Conservation (phyloP, 1,139 yeast genomes). For the Candida sp. region DNA sequence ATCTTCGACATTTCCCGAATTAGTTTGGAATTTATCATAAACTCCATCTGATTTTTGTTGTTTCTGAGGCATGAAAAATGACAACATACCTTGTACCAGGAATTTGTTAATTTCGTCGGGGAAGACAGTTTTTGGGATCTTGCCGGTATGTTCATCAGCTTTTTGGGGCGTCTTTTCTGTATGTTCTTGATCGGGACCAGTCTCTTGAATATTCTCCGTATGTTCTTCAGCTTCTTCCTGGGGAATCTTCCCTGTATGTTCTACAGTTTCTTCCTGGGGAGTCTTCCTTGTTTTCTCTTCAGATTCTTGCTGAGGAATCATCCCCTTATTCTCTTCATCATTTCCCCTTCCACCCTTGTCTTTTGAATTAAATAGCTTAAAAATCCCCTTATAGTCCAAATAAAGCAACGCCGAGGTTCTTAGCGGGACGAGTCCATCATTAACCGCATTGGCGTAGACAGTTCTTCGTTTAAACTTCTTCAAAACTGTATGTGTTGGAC, state of each 20-base stretch:
- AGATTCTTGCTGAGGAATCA: too few relatives aligned
- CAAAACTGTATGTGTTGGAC: constrained; percentile 71
- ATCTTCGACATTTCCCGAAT: constrained; percentile 7
- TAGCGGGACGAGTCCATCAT: constrained; percentile 93
- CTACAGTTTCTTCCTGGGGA: constrained; percentile 3
- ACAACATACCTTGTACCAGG: constrained; percentile 40
- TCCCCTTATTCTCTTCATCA: too few relatives aligned
- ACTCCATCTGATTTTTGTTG: constrained; percentile 24
- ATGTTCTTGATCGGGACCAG: too few relatives aligned
- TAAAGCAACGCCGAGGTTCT: constrained; percentile 82
- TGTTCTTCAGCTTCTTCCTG: too few relatives aligned
- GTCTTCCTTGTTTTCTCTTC: too few relatives aligned
- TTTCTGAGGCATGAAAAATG: constrained; percentile 46
- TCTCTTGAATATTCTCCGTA: too few relatives aligned
- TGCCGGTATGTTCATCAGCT: too few relatives aligned
- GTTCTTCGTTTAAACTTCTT: constrained; percentile 66
- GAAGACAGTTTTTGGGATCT: too few relatives aligned
- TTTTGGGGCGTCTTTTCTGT: too few relatives aligned
- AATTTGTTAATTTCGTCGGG: constrained; percentile 10
- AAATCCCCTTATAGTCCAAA: constrained; percentile 50
- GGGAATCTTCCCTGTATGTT: constrained; percentile 15
- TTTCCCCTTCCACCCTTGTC: too few relatives aligned
- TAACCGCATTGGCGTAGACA: constrained; percentile 72
- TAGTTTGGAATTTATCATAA: constrained; percentile 30
- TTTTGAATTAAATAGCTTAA: constrained; percentile 43